A percentile compares a stretch with the other conserved stretches of the same genome.
phyloP scores from a whole-genome alignment of 176 grass and related monocot genomes.

The Bolboschoenus planiculmis region DNA sequence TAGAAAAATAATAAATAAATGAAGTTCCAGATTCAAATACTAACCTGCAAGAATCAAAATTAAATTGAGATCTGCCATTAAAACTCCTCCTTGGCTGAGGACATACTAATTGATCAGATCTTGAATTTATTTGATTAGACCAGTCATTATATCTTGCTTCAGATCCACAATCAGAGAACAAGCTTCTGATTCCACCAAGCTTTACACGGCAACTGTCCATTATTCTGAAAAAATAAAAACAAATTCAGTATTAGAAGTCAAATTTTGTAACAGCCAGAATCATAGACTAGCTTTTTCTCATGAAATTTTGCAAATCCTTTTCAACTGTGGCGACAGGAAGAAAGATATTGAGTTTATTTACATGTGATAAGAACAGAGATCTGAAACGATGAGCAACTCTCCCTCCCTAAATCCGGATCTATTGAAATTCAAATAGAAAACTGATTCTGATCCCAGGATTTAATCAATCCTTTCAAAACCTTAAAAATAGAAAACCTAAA shows the following conservation, averaged over 20 bases:
- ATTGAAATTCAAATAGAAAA: not conserved
- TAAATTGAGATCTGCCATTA: not conserved
- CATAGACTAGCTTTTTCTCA: not conserved
- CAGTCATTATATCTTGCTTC: slow-evolving; percentile 11
- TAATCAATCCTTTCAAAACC: not conserved
- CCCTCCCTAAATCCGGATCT: not conserved
- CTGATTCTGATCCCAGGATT: not conserved
- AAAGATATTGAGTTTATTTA: not conserved
- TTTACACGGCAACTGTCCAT: slow-evolving; percentile 16
- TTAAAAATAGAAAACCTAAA: slow-evolving; percentile 20
- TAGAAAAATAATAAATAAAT: not conserved
- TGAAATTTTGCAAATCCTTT: not conserved
- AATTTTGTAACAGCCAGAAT: not conserved
- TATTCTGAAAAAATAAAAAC: not conserved
- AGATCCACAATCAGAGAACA: slow-evolving; percentile 3
- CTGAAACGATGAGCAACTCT: not conserved
- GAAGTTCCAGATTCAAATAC: not conserved
- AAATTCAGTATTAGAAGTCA: not conserved
- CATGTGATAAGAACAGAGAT: not conserved
- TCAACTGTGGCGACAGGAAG: not conserved
- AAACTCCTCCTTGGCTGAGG: slow-evolving; percentile 21
- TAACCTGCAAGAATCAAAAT: slow-evolving; percentile 26
- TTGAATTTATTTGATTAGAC: slow-evolving; percentile 8
- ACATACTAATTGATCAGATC: slow-evolving; percentile 5
- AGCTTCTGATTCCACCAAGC: slow-evolving; percentile 11